Conservation (phyloP, 257 asterid species). For the Solanum phureja region DNA sequence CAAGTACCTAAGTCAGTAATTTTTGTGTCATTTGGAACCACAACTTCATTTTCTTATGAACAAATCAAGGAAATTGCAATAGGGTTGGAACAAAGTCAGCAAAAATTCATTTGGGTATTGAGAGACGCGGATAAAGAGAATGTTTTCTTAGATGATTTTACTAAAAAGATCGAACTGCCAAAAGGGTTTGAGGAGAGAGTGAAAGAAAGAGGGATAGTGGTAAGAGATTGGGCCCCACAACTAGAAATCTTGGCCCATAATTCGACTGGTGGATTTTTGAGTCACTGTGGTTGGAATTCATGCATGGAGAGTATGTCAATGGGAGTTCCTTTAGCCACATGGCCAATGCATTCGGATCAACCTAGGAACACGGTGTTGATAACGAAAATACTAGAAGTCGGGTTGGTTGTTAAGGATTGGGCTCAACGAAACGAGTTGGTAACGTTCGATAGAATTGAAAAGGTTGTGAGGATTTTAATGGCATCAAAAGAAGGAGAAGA, state of each 20-base stretch:
- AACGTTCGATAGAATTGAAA: constrained; percentile 5
- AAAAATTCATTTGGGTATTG: constrained; percentile 36
- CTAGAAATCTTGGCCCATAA: constrained; percentile 35
- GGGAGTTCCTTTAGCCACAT: constrained; percentile 50
- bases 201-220: constrained; percentile 28
- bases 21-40: constrained; percentile 43
- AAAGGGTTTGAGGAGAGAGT: constrained; percentile 33
- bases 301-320: constrained; percentile 54
- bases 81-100: constrained; percentile 31
- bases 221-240: constrained; percentile 55
- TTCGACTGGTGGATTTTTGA: constrained; percentile 39
- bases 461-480: constrained; percentile 23
- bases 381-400: constrained; percentile 25
- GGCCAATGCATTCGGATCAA: constrained; percentile 72
- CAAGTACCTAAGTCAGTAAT: constrained; percentile 23
- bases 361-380: constrained; percentile 41
- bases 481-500: constrained; percentile 26
- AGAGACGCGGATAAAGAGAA: constrained; percentile 31
- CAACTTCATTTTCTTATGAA: constrained; percentile 23
- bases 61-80: constrained; percentile 34
- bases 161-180: background rate
- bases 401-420: constrained; percentile 35
- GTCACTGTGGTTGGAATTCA: constrained; percentile 64
- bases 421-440: constrained; percentile 19
- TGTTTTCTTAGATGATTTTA: background rate